Base-by-base conservation (phyloP, 1,139 yeast genomes). In the Diutina catenulata region DNA sequence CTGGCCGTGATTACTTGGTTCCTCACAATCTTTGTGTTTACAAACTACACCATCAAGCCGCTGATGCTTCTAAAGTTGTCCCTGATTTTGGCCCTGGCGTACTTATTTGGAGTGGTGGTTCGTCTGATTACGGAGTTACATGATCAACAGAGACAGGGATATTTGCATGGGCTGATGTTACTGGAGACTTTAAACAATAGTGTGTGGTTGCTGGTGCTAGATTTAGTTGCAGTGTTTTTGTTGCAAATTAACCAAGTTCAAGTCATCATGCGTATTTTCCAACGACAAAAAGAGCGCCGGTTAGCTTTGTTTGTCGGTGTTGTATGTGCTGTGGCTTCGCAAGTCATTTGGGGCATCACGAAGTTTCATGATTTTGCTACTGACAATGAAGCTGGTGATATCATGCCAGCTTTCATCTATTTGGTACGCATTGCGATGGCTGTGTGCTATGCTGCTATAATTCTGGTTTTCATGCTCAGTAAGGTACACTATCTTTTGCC, bases 391-490 rank as follows among this genome's bases (percentile, higher is more conserved):
- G 70, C 74, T 9, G 67, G 73, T 9, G 74, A 76, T 18, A 76
- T 83, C 10, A 51, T 84, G 11, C 87, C 94, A 0, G 88, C 94
- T 0, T 80, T 86, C 51, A 79, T 79, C 13, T 86, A 84, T 50
- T 64, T 86, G 41, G 72, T 86, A 29, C 69, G 93, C 43, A 82
- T 86, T 28, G 80, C 91, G 8, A 65, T 82, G 50, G 74, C 86
- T 6, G 70, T 81, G 25, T 66, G 84, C 49, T 86, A 79, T 56
- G 78, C 86, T 2, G 80, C 78, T 3, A 65, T 81, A 37, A 70
- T 84, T 25, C 59, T 74, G 5, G 76, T 76, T 28, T 80, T 73
- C 49, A 62, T 77, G 2, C 49, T 79, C 28, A 64, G 73, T 20
- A 79, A 77, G 47, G 60, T 76, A 28, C 62, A 65, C 20, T 65